Evolutionary conservation across 1,284 basidiomycete genomes (phyloP).

Genomic region (Microbotryum saponariae): DNA sequence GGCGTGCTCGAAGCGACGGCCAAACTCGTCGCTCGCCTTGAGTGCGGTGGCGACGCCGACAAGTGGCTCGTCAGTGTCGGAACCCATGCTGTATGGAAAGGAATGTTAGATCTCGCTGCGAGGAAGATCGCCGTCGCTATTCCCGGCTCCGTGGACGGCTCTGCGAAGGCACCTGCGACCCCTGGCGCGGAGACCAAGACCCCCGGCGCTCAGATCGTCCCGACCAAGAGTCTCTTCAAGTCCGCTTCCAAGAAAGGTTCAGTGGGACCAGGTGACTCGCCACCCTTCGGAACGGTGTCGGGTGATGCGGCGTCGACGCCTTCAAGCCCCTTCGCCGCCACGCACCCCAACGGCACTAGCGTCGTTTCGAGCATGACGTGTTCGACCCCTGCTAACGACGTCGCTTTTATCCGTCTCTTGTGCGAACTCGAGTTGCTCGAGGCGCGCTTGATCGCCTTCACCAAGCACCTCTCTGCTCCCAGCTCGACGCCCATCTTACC

Average conservation of each 20-base stretch:
- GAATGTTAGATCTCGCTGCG: constrained; percentile 31
- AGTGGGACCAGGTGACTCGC: not conserved
- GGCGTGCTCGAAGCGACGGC: constrained; percentile 26
- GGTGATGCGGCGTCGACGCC: not conserved
- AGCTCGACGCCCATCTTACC: not conserved
- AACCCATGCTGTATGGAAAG: constrained; percentile 34
- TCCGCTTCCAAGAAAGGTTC: not conserved
- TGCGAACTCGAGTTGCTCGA: constrained; percentile 35
- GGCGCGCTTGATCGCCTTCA: constrained; percentile 25
- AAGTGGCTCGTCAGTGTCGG: constrained; percentile 35
- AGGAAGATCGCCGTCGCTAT: constrained; percentile 9
- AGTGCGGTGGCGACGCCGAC: constrained; percentile 30
- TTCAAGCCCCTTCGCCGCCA: not conserved
- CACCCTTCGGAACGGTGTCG: not conserved
- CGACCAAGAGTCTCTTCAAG: not conserved
- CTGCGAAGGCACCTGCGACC: not conserved
- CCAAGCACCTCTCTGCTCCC: constrained; percentile 16
- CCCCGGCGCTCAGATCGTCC: not conserved
- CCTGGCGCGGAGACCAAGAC: not conserved
- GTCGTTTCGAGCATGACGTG: not conserved
- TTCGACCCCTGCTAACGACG: constrained; percentile 3
- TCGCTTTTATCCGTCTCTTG: constrained; percentile 31
- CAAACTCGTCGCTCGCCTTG: constrained; percentile 27
- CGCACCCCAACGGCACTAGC: not conserved
- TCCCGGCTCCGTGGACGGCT: not conserved